A percentile compares a stretch with the other conserved stretches of the same genome.
Evolutionary conservation across 2,329 filamentous ascomycete species (phyloP).

Genomic region (Xylaria sp.): DNA sequence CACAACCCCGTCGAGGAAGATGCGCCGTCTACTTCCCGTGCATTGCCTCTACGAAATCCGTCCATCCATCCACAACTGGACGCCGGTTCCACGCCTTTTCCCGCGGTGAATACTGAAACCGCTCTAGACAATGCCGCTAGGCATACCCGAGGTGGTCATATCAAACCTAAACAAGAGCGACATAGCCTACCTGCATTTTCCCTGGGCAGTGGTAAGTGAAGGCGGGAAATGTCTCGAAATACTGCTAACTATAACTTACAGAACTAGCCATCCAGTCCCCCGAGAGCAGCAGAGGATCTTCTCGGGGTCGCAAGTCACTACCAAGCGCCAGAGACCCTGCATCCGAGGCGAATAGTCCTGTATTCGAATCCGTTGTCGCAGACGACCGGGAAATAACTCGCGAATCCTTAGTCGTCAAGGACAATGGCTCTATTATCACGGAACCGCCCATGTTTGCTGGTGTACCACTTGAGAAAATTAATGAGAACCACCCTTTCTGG

Average conservation of each 20-base stretch:
- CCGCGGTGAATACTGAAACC: constrained; percentile 31
- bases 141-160: constrained; percentile 38
- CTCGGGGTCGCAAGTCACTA: constrained; percentile 47
- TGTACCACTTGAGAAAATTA: constrained; percentile 64
- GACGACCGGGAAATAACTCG: constrained; percentile 57
- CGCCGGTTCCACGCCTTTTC: constrained; percentile 33
- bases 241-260: constrained; percentile 37
- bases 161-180: constrained; percentile 48
- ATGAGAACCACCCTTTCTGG: constrained; percentile 65
- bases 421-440: constrained; percentile 62
- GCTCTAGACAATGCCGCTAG: constrained; percentile 20
- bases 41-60: constrained; percentile 42
- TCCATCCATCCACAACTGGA: constrained; percentile 33
- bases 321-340: constrained; percentile 46
- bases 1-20: constrained; percentile 49
- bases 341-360: constrained; percentile 42
- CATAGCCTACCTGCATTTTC: constrained; percentile 48
- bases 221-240: constrained; percentile 13
- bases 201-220: constrained; percentile 38
- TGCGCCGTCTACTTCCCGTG: constrained; percentile 40
- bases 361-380: constrained; percentile 28
- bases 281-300: constrained; percentile 45
- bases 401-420: constrained; percentile 57
- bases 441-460: constrained; percentile 64
- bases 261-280: constrained; percentile 38